A percentile compares a stretch with the other conserved stretches of the same genome.
Conservation (phyloP, 2,329 filamentous ascomycete species). For the Trichophyton simii region DNA sequence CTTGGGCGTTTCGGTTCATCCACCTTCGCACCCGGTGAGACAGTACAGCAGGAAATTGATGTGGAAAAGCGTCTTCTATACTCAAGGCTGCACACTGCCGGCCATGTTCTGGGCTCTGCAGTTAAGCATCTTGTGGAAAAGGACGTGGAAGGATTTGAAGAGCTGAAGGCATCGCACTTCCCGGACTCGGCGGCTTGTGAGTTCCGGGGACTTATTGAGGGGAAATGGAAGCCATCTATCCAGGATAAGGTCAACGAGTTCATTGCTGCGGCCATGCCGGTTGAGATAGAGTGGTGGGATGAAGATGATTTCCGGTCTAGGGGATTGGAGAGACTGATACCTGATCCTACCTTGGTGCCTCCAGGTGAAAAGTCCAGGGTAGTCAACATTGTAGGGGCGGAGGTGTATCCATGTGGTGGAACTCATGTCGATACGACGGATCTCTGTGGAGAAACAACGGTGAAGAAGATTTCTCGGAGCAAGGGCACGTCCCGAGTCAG, state of each 20-base stretch:
- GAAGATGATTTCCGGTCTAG: conserved; percentile 47
- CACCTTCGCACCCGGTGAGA: conserved; percentile 24
- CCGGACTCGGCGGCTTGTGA: conserved; percentile 56
- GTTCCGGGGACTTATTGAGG: conserved; percentile 55
- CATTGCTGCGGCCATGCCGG: conserved; percentile 43
- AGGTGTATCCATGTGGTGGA: conserved; percentile 61
- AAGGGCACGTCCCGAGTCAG: background rate
- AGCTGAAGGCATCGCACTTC: conserved; percentile 60
- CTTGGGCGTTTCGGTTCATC: conserved; percentile 44
- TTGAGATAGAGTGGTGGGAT: conserved; percentile 56
- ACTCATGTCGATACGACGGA: conserved; percentile 56
- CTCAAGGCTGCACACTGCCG: conserved; percentile 60
- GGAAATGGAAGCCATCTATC: conserved; percentile 49
- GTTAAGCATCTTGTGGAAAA: conserved; percentile 44
- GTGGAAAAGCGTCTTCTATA: conserved; percentile 47
- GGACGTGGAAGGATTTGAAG: conserved; percentile 44
- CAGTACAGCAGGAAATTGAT: conserved; percentile 48
- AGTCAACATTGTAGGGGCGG: conserved; percentile 55
- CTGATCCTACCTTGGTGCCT: conserved; percentile 33
- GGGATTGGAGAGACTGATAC: conserved; percentile 45
- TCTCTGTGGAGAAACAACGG: conserved; percentile 21
- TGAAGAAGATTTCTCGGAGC: conserved; percentile 5
- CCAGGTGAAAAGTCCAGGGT: conserved; percentile 50
- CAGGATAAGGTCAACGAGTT: conserved; percentile 50
- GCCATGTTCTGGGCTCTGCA: conserved; percentile 58